A percentile compares a stretch with the other conserved stretches of the same genome.
phyloP scores from a whole-genome alignment of 768 basidiomycete genomes.

The Tulasnella sp. region DNA sequence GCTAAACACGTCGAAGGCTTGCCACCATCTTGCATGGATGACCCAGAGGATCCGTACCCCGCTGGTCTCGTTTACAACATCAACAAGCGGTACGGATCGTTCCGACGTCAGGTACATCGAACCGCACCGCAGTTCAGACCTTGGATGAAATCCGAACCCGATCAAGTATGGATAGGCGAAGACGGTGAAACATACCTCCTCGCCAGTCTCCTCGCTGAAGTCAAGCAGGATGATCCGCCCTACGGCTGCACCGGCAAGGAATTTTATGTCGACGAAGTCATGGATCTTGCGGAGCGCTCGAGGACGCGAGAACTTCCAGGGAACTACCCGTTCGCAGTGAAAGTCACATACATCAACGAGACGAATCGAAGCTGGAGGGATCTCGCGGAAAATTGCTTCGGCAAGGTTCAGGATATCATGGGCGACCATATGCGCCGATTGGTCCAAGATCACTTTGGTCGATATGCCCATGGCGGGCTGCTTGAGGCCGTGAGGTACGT shows the following conservation, averaged over 20 bases:
- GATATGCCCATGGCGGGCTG: neutral
- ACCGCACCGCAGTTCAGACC: conserved; percentile 15
- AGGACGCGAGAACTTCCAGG: conserved; percentile 60
- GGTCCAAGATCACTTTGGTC: conserved; percentile 23
- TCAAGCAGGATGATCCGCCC: neutral
- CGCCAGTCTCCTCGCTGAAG: neutral
- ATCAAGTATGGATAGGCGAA: too few species aligned
- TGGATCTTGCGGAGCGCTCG: conserved; percentile 28
- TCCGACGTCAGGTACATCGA: neutral
- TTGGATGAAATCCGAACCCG: conserved; percentile 16
- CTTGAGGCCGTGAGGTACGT: neutral
- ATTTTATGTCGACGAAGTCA: conserved; percentile 17
- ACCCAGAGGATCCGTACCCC: neutral
- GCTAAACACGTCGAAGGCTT: conserved; percentile 3
- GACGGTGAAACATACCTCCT: neutral
- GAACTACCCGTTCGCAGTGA: conserved; percentile 44
- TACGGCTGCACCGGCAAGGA: conserved; percentile 26
- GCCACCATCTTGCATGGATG: neutral
- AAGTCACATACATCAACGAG: conserved; percentile 22
- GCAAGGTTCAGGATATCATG: conserved; percentile 36
- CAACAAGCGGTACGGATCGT: neutral
- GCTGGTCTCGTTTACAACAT: neutral
- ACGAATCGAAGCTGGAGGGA: neutral
- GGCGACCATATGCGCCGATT: conserved; percentile 42
- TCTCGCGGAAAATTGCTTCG: conserved; percentile 26